Conservation (phyloP, 805 yeast genomes). For the Metahyphopichia silvanorum region DNA sequence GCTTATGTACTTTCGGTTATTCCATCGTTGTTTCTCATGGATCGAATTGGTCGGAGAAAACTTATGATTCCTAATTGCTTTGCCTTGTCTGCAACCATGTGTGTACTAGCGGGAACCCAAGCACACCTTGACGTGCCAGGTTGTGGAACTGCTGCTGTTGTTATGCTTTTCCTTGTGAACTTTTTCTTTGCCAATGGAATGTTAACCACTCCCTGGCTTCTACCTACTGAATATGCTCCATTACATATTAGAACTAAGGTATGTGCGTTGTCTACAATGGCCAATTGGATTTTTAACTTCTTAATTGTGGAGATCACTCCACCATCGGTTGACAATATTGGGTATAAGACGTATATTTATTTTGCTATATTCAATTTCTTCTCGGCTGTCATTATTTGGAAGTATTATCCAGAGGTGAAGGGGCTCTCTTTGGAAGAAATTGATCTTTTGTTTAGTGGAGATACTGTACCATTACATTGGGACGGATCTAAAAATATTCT, state of each 20-base stretch:
- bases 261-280: constrained; percentile 36
- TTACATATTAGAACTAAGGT: constrained; percentile 39
- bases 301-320: too few species aligned
- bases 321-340: too few species aligned
- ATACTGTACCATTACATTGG: too few species aligned
- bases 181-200: constrained; percentile 43
- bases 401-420: too few species aligned
- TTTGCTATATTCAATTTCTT: too few species aligned
- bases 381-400: too few species aligned
- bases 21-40: constrained; percentile 42
- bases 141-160: constrained; percentile 26
- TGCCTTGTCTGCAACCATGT: constrained; percentile 53
- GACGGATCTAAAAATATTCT: too few species aligned
- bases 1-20: constrained; percentile 28
- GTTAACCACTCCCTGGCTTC: constrained; percentile 39
- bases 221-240: constrained; percentile 34
- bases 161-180: constrained; percentile 34
- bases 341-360: too few species aligned
- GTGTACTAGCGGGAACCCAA: constrained; percentile 40
- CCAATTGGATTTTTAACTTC: constrained; percentile 42
- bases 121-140: constrained; percentile 46
- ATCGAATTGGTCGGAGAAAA: constrained; percentile 44
- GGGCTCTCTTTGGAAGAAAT: too few species aligned
- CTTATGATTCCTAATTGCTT: constrained; percentile 58
- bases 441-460: too few species aligned